phyloP scores from a whole-genome alignment of 2,329 filamentous ascomycete genomes.

The Pseudocercospora eumusae region DNA sequence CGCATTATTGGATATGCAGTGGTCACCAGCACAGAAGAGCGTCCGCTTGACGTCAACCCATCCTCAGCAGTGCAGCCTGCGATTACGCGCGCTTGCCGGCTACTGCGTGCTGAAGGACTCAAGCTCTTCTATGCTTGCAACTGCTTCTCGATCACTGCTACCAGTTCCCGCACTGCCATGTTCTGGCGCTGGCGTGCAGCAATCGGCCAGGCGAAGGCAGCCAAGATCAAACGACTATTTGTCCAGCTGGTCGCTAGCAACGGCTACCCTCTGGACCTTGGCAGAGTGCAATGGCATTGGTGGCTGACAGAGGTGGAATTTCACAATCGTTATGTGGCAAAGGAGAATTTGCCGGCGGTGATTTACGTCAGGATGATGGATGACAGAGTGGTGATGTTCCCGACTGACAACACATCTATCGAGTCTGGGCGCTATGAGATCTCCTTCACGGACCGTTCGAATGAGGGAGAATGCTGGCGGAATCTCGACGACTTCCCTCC shows the following conservation, averaged over 20 bases:
- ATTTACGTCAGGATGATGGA: background rate
- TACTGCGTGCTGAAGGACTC: background rate
- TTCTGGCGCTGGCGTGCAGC: background rate
- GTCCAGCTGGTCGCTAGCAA: no score
- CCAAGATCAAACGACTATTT: no score
- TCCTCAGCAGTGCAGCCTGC: background rate
- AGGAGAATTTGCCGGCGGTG: no score
- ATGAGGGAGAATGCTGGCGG: background rate
- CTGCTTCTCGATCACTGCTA: background rate
- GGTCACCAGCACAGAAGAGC: background rate
- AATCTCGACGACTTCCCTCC: background rate
- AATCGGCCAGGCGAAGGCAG: background rate
- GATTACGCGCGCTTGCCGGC: slow-evolving; percentile 1
- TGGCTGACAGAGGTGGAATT: background rate
- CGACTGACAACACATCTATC: no score
- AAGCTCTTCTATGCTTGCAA: background rate
- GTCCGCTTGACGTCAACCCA: background rate
- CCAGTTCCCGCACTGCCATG: no score
- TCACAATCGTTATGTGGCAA: no score
- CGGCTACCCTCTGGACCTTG: no score
- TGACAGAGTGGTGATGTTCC: background rate
- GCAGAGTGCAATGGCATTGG: no score
- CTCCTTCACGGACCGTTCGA: background rate
- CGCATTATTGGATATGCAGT: background rate
- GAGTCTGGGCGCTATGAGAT: background rate